These are phyloP conservation scores for Leucogyrophana mollusca DNA, from an alignment of 768 basidiomycete species.

Conservation along the genomic window DNA sequence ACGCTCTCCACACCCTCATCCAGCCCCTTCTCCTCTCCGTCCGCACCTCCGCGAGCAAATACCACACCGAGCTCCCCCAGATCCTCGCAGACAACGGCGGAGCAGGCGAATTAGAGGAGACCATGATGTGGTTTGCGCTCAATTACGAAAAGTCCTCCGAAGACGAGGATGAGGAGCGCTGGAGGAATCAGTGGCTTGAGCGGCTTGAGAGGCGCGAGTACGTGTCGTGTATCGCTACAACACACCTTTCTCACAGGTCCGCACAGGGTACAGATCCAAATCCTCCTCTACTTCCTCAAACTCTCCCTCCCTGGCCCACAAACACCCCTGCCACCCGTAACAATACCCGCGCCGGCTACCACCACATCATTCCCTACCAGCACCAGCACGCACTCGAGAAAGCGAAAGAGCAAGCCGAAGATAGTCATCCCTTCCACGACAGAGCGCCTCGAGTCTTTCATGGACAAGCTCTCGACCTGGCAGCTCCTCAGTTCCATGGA, in stretches of 20 bases:
- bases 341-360: slow-evolving; percentile 18
- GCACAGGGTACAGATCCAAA: slow-evolving; percentile 72
- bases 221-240: too few relatives aligned
- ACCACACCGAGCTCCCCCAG: slow-evolving; percentile 59
- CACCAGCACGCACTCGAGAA: slow-evolving; percentile 7
- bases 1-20: slow-evolving; percentile 58
- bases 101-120: slow-evolving; percentile 63
- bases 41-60: slow-evolving; percentile 55
- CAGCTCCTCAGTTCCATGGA: slow-evolving; percentile 53
- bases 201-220: slow-evolving; percentile 71
- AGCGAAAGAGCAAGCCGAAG: slow-evolving; percentile 19
- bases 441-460: slow-evolving; percentile 66
- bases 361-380: slow-evolving; percentile 17
- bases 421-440: slow-evolving; percentile 30
- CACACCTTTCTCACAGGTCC: background rate
- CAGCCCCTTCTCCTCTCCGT: slow-evolving; percentile 65
- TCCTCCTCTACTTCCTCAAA: slow-evolving; percentile 65
- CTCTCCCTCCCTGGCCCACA: slow-evolving; percentile 56
- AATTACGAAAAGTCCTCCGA: slow-evolving; percentile 52
- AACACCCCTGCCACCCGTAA: slow-evolving; percentile 26
- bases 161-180: slow-evolving; percentile 42
- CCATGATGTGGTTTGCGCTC: slow-evolving; percentile 75
- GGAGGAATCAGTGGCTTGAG: slow-evolving; percentile 57
- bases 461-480: slow-evolving; percentile 81
- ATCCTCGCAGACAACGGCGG: slow-evolving; percentile 60